Evolutionary conservation across 768 basidiomycete genomes (phyloP), one percentile per base, ranked within the genome.

Genomic region (Mycena metata): DNA sequence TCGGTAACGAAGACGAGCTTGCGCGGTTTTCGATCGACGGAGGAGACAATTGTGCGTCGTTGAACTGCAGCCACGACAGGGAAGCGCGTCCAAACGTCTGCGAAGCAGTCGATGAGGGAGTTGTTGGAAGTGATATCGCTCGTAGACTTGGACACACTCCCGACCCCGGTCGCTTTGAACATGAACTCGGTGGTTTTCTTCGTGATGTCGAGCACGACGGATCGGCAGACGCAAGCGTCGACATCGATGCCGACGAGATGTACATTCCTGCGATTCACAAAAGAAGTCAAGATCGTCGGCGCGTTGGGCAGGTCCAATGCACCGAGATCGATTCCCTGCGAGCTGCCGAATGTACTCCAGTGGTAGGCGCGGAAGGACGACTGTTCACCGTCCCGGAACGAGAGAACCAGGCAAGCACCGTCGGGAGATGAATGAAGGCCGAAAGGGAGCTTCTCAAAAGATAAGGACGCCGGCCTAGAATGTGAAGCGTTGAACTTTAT

Each of bases 41-140:
- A 79, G 0, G 80, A 77, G 0, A 79, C 76, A 45, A 84, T 79
- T 0, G 84, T 85, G 39, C 83, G 79, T 10, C 85, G 81, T 41
- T 81, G 80, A 19, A 90, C 80, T 0, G 88, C 87, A 2, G 88
- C 79, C 2, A 86, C 69, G 4, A 90, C 88, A 0, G 89, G 89
- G 72, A 88, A 90, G 12, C 89, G 84, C 6, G 82, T 87, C 89
- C 89, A 90, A 23, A 88, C 85, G 16, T 88, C 87, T 0, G 82
- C 75, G 58, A 87, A 83, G 60, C 87, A 89, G 68, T 88, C 86
- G 19, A 90, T 76, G 13, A 90, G 76, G 49, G 78, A 83, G 60
- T 89, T 90, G 66, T 89, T 83, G 9, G 75, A 70, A 2, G 81
- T 81, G 7, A 58, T 26, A 19, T 51, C 61, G n/a, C 60, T 56